phyloP scores from a whole-genome alignment of 2,329 filamentous ascomycete species.

The Rhinocladiella mackenziei region DNA sequence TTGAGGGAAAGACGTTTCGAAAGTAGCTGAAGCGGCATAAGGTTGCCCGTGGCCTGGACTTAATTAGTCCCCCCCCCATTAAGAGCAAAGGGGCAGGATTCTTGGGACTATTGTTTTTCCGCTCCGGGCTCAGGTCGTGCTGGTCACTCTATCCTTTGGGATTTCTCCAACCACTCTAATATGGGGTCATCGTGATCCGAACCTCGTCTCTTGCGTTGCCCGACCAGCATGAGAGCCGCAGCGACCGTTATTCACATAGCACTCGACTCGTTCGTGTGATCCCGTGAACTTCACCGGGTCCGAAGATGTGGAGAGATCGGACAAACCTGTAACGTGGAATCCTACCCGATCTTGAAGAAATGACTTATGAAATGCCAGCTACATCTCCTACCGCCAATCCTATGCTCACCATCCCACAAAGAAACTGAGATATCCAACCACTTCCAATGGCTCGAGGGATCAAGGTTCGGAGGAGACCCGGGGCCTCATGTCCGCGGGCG shows the following conservation, averaged over 20 bases:
- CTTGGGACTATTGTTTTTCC: slow-evolving; percentile 12
- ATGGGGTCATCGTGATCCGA: not conserved
- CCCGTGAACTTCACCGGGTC: slow-evolving; percentile 34
- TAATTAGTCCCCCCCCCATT: no score
- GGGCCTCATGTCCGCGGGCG: slow-evolving; percentile 76
- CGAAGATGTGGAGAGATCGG: slow-evolving; percentile 96
- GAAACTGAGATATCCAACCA: slow-evolving; percentile 65
- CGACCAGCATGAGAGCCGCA: slow-evolving; percentile 17
- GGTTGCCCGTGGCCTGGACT: no score
- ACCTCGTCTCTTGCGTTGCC: not conserved
- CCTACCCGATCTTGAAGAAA: no score
- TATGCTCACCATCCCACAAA: slow-evolving; percentile 92
- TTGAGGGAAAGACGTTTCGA: not conserved
- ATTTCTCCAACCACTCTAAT: not conserved
- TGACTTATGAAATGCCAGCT: no score
- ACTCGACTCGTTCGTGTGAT: slow-evolving; percentile 14
- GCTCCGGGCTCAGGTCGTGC: no score
- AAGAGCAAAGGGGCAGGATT: no score
- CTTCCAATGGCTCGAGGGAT: slow-evolving; percentile 59
- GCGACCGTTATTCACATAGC: not conserved
- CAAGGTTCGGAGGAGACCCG: slow-evolving; percentile 65
- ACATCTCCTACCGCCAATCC: slow-evolving; percentile 98
- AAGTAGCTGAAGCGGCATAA: slow-evolving; percentile 11
- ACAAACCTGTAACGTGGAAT: slow-evolving; percentile 77
- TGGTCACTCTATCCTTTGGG: not conserved